Base-by-base conservation (phyloP, 78 protist genomes). In the Dictyostelium purpureum region DNA sequence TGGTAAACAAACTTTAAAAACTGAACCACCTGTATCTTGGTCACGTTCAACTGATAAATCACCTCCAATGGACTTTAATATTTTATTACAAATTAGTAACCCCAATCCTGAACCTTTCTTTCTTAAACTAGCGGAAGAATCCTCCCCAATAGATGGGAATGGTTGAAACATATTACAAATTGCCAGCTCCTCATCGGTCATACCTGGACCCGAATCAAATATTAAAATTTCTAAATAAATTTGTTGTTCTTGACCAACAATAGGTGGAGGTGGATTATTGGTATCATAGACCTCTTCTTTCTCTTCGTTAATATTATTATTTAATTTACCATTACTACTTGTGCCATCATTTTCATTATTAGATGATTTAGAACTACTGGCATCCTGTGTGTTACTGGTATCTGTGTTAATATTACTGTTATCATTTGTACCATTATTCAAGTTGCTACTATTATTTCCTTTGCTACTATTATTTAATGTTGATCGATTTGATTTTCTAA, bases 121-220 rank as follows among this genome's bases (percentile, higher is more conserved):
- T 35, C 52, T 69, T 14, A 21, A 11, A 1, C 33, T 42, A 12
- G 2, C 0, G 1, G 10, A 21, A 31, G 26, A 21, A 9, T 26
- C 42, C 26, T 33, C 4, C 26, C 71, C 71, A 63, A 75, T 5
- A 11, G 14, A 38, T 37, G 90, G 90, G 24, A 83, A 83, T 67
- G 90, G 90, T 83, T n/a, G 75, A 57, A 83, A 83, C 35, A 40
- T 38, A 71, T 83, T 83, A 43, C 43, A 38, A 26, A 54, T 49
- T 1, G 31, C 71, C 38, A 83, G 6, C 47, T 83, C 79, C 26
- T 83, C 74, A 57, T 83, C 73, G 12, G 56, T 45, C 80, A 83
- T 56, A 42, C 90, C 90, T 12, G 49, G 43, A 16, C 90, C 90
- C 5, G 66, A 69, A 31, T 83, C 90, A 83, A 70, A 83, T 26